Conservation (phyloP, 306 rosid genomes). For the Biancaea sappan region DNA sequence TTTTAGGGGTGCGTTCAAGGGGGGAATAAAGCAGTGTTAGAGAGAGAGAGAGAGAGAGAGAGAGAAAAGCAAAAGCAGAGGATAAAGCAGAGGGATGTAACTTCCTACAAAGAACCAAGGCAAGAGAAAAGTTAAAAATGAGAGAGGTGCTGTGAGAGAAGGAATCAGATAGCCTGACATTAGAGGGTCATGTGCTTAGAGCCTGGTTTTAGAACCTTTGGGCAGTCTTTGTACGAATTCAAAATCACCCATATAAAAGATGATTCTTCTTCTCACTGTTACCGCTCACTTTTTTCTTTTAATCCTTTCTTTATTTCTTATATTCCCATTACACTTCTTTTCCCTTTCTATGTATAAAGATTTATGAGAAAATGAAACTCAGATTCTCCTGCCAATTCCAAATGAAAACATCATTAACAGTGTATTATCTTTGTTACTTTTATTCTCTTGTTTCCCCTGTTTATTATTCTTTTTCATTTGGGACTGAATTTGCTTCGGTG, state of each 20-base stretch:
- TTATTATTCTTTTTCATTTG: conserved; percentile 29
- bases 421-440: conserved; percentile 39
- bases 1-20: conserved; percentile 77
- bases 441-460: conserved; percentile 12
- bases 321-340: conserved; percentile 39
- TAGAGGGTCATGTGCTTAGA: conserved; percentile 90
- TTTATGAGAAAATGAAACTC: conserved; percentile 36
- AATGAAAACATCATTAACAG: conserved; percentile 39
- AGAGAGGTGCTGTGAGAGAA: conserved; percentile 53
- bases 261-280: conserved; percentile 75
- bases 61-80: conserved; percentile 21
- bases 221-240: conserved; percentile 61
- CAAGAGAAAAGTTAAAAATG: conserved; percentile 37
- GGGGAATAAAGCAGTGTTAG: conserved; percentile 78
- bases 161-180: conserved; percentile 86
- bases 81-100: conserved; percentile 78
- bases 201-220: conserved; percentile 62
- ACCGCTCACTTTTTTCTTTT: conserved; percentile 31
- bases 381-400: conserved; percentile 46
- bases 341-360: conserved; percentile 34
- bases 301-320: conserved; percentile 43
- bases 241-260: conserved; percentile 71
- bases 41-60: conserved; percentile 50
- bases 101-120: conserved; percentile 90
- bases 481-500: conserved; percentile 24